Percentiles rank a stretch among this genome's conserved stretches.
These are phyloP conservation scores for Suhomyces anneliseae DNA, from an alignment of 1,139 yeast species.

Conservation along the genomic window DNA sequence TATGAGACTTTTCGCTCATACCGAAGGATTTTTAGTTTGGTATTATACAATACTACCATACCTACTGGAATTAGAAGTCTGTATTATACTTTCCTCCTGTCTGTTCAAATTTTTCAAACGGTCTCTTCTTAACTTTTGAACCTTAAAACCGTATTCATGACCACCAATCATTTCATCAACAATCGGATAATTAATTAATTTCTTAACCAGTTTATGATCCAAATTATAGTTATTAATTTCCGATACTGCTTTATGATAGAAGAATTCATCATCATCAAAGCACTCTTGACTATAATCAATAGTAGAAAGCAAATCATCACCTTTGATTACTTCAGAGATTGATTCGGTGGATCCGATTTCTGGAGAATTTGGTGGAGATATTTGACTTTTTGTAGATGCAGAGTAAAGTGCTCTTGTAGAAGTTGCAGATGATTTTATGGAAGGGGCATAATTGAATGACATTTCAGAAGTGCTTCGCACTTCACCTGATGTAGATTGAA, in stretches of 20 bases:
- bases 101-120: slow-evolving; percentile 8
- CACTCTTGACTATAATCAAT: slow-evolving; percentile 34
- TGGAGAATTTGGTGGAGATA: slow-evolving; percentile 28
- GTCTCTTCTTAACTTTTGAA: slow-evolving; percentile 36
- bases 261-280: slow-evolving; percentile 43
- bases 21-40: not conserved
- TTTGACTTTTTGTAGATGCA: slow-evolving; percentile 25
- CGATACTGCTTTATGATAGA: slow-evolving; percentile 34
- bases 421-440: slow-evolving; percentile 33
- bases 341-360: slow-evolving; percentile 4
- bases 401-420: slow-evolving; percentile 37
- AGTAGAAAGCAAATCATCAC: slow-evolving; percentile 21
- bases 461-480: slow-evolving; percentile 32
- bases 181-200: slow-evolving; percentile 43
- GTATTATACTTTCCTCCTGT: slow-evolving; percentile 6
- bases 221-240: slow-evolving; percentile 42
- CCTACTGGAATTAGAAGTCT: slow-evolving; percentile 16
- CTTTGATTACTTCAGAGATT: slow-evolving; percentile 30
- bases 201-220: slow-evolving; percentile 37
- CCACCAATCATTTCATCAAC: slow-evolving; percentile 46
- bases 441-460: slow-evolving; percentile 32
- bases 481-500: slow-evolving; percentile 13
- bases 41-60: slow-evolving; percentile 27
- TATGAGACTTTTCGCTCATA: not conserved
- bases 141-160: slow-evolving; percentile 46